A percentile compares a stretch with the other conserved stretches of the same genome.
These are phyloP conservation scores for Elaeis oleifera DNA, from an alignment of 202 grass and related monocot genomes.

Conservation along the genomic window DNA sequence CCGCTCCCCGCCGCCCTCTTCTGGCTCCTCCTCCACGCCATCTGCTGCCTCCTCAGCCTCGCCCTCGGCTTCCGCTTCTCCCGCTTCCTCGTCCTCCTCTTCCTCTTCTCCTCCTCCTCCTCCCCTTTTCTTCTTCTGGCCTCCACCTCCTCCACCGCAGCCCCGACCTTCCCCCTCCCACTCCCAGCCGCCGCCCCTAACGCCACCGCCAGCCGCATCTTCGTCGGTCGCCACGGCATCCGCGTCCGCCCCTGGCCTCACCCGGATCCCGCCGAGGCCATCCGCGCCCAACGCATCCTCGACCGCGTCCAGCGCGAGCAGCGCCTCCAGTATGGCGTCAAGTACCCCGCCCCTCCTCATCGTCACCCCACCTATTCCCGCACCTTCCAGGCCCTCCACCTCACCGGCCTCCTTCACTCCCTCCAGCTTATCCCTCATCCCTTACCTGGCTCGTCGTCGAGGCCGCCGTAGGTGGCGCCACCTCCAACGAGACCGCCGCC, in stretches of 20 bases:
- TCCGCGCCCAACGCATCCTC: slow-evolving; percentile 20
- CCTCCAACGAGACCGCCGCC: neutral
- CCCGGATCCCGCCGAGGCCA: slow-evolving; percentile 8
- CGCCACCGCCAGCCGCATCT: slow-evolving; percentile 11
- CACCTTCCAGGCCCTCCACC: neutral
- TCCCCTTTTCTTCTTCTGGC: neutral
- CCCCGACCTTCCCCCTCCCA: neutral
- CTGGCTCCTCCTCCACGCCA: slow-evolving; percentile 19
- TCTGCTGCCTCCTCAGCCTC: slow-evolving; percentile 21
- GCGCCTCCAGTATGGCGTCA: slow-evolving; percentile 11
- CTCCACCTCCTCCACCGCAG: neutral
- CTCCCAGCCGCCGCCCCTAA: neutral
- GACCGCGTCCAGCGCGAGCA: slow-evolving; percentile 19
- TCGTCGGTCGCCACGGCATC: slow-evolving; percentile 21
- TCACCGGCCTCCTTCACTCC: neutral
- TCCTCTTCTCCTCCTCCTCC: slow-evolving; percentile 6
- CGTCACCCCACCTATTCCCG: slow-evolving; percentile 5
- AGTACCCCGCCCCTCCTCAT: slow-evolving; percentile 3
- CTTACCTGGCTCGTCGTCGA: slow-evolving; percentile 16
- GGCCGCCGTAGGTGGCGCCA: neutral
- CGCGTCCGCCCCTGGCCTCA: slow-evolving; percentile 10
- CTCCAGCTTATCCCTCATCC: slow-evolving; percentile 7
- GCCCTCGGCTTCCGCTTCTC: slow-evolving; percentile 5
- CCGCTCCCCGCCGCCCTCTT: slow-evolving; percentile 5
- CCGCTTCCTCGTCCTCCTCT: slow-evolving; percentile 19